Evolutionary conservation across 2,329 filamentous ascomycete genomes (phyloP), one percentile per base, ranked within the genome.

Genomic region (Hypoxylon sp.): DNA sequence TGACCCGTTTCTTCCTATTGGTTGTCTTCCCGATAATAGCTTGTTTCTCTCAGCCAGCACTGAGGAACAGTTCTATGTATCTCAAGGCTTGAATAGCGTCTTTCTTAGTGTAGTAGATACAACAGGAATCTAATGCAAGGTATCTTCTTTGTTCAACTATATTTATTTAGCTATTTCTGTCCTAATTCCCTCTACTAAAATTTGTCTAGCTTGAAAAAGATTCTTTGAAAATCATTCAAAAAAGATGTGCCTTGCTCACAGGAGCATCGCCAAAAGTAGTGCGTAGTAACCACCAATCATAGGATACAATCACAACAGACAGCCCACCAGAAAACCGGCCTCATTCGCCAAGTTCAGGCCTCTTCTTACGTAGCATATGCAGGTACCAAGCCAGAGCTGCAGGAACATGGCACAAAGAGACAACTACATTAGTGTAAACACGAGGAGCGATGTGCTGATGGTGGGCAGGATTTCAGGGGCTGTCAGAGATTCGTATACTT

Each of bases 351-450:
- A n/a, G 50, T 40, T 52, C 61, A 53, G 49, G 57, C 65, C 24
- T 57, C 32, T 61, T 46, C 51, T 68, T 61, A 65, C 62, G 55
- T 68, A 68, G 62, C 59, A 20, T 42, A 68, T 68, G 65, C 65
- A 68, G 65, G 65, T 68, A 65, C 65, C 30, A 12, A 33, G 46
- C 51, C 24, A 54, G 33, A 60, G 58, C 65, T 68, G 65, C 65
- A 68, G 65, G 65, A 65, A 68, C 65, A 65, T 38, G 51, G 53
- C 51, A 24, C 14, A 33, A 28, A 30, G 28, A 56, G 61, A 60
- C 65, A 50, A 46, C 61, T 50, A n/a, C n/a, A n/a, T n/a, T n/a
- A n/a, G n/a, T n/a, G n/a, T n/a, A 11, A 53, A 63, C 55, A 68
- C 55, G 58, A 68, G 45, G 30, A 58, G 40, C 44, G 18, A 50